Evolutionary conservation across 2,329 filamentous ascomycete species (phyloP).

Genomic region (Chalaropsis thielavioides): DNA sequence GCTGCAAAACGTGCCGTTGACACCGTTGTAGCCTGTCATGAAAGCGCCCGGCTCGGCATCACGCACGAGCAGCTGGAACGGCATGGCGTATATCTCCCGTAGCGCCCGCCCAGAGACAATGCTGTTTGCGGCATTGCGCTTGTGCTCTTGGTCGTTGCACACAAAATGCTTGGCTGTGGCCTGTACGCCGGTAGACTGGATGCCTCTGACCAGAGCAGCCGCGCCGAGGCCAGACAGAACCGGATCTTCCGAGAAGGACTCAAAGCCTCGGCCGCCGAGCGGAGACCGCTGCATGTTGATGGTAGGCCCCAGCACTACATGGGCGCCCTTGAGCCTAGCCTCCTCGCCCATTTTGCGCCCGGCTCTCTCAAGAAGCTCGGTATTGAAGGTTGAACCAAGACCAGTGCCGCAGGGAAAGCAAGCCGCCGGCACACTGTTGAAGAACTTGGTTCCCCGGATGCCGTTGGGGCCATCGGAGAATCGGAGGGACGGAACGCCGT

Average conservation of each 20-base stretch:
- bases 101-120: slow-evolving; percentile 41
- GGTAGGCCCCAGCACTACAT: slow-evolving; percentile 55
- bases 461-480: slow-evolving; percentile 71
- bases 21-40: slow-evolving; percentile 46
- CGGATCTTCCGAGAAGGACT: slow-evolving; percentile 45
- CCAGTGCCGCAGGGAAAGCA: slow-evolving; percentile 72
- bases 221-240: slow-evolving; percentile 41
- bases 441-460: slow-evolving; percentile 46
- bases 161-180: slow-evolving; percentile 48
- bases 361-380: slow-evolving; percentile 54
- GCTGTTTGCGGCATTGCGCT: slow-evolving; percentile 40
- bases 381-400: slow-evolving; percentile 67
- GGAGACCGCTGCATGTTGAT: slow-evolving; percentile 49
- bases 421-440: slow-evolving; percentile 49
- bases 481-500: slow-evolving; percentile 58
- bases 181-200: slow-evolving; percentile 41
- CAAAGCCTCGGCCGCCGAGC: slow-evolving; percentile 45
- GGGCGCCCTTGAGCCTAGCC: slow-evolving; percentile 53
- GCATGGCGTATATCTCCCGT: slow-evolving; percentile 43
- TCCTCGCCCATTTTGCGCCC: slow-evolving; percentile 57
- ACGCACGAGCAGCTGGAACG: slow-evolving; percentile 42
- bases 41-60: slow-evolving; percentile 38
- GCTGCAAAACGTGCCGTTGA: slow-evolving; percentile 42
- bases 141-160: slow-evolving; percentile 47
- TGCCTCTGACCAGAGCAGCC: slow-evolving; percentile 38